These are phyloP conservation scores for Pulicaria dysenterica DNA, from an alignment of 129 eudicot genomes.

Conservation along the genomic window DNA sequence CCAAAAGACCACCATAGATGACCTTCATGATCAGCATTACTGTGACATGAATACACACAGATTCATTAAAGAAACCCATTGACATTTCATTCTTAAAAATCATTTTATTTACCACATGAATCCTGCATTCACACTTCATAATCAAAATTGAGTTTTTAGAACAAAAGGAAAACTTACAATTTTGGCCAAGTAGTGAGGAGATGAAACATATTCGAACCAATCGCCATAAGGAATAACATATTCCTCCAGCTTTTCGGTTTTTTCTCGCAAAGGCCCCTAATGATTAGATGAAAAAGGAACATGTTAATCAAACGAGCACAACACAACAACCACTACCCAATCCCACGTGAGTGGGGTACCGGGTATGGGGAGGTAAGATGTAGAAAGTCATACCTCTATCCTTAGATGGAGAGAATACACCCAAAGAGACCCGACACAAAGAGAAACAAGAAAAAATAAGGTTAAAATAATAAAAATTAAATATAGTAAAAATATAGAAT, in stretches of 20 bases:
- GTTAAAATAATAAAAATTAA: too few relatives aligned
- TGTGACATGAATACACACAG: background rate
- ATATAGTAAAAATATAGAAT: too few relatives aligned
- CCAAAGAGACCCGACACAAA: too few relatives aligned
- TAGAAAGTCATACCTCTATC: too few relatives aligned
- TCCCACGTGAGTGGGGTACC: too few relatives aligned
- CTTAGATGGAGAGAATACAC: too few relatives aligned
- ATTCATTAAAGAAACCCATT: background rate
- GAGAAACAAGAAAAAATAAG: too few relatives aligned
- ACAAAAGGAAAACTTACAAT: conserved; percentile 45
- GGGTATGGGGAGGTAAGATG: too few relatives aligned
- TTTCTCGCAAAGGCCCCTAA: conserved; percentile 82
- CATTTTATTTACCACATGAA: background rate
- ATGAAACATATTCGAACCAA: conserved; percentile 88
- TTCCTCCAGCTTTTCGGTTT: conserved; percentile 46
- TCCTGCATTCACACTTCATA: background rate
- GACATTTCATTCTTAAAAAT: too few relatives aligned
- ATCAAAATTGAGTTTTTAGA: background rate
- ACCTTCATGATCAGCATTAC: conserved; percentile 57
- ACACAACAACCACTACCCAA: too few relatives aligned
- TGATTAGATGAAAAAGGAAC: background rate
- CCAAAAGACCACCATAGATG: conserved; percentile 80
- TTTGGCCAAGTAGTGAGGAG: conserved; percentile 92
- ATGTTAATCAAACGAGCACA: conserved; percentile 6
- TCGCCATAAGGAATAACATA: conserved; percentile 83